Percentiles rank a stretch among this genome's conserved stretches.
Conservation (phyloP, 2,329 filamentous ascomycete species). For the Diaporthe ilicicola region DNA sequence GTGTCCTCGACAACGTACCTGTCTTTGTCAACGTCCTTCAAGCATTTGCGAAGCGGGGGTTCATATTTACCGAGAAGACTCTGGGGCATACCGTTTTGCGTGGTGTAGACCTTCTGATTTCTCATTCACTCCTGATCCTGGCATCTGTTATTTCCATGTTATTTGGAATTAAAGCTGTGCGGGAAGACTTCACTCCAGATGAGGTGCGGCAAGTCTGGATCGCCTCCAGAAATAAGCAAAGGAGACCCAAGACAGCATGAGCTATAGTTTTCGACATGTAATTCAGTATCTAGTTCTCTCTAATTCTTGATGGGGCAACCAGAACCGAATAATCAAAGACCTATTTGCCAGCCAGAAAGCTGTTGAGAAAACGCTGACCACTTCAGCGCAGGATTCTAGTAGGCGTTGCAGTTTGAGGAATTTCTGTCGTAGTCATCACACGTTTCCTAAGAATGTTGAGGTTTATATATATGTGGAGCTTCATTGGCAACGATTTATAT, state of each 20-base stretch:
- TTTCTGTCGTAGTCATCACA: background rate
- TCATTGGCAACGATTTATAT: too few relatives aligned
- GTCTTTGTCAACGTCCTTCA: conserved; percentile 40
- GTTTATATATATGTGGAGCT: background rate
- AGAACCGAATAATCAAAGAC: too few relatives aligned
- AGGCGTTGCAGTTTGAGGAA: too few relatives aligned
- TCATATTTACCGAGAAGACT: conserved; percentile 36
- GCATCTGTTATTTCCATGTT: conserved; percentile 19
- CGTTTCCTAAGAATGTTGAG: too few relatives aligned
- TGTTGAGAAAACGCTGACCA: too few relatives aligned
- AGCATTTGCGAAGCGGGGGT: conserved; percentile 36
- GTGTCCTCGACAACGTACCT: conserved; percentile 41
- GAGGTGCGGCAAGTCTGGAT: conserved; percentile 2
- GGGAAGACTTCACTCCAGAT: conserved; percentile 29
- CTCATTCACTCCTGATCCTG: conserved; percentile 16
- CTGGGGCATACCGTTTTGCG: conserved; percentile 19
- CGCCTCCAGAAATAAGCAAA: background rate
- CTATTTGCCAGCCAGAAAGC: background rate
- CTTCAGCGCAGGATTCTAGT: too few relatives aligned
- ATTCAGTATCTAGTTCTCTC: background rate
- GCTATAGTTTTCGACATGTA: background rate
- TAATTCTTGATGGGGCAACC: background rate
- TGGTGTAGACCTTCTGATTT: conserved; percentile 18
- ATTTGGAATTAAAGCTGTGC: conserved; percentile 27
- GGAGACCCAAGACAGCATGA: conserved; percentile 6